A percentile compares a stretch with the other conserved stretches of the same genome.
phyloP scores from a whole-genome alignment of 2,329 filamentous ascomycete genomes.

The Xylariaceae sp. region DNA sequence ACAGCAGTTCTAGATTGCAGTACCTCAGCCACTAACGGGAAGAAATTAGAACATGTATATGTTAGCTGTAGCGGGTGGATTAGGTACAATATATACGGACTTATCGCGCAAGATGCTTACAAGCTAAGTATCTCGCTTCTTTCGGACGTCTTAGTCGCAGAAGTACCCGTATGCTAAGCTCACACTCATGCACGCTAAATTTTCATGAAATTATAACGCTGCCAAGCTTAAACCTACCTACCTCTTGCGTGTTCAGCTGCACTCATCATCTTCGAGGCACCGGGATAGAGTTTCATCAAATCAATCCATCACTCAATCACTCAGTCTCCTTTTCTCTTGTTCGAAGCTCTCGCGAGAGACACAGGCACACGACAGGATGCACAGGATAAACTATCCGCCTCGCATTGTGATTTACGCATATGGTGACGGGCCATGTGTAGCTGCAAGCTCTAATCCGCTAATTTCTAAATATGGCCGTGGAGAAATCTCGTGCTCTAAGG shows the following conservation, averaged over 20 bases:
- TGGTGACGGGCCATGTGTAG: neutral
- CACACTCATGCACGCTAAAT: neutral
- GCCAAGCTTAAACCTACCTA: neutral
- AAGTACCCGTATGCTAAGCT: neutral
- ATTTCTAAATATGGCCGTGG: neutral
- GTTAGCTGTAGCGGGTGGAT: too few relatives aligned
- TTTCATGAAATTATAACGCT: neutral
- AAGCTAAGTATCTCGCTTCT: neutral
- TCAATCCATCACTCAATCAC: neutral
- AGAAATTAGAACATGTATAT: too few relatives aligned
- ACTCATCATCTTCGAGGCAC: neutral
- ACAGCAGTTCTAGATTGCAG: constrained; percentile 7
- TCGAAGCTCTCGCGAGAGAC: neutral
- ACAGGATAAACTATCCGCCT: constrained; percentile 6
- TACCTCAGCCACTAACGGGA: constrained; percentile 7
- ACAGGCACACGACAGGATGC: constrained; percentile 4
- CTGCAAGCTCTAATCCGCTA: neutral
- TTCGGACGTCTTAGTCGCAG: neutral
- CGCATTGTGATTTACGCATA: too few relatives aligned
- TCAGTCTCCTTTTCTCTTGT: neutral
- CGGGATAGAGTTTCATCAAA: neutral
- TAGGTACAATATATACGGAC: too few relatives aligned
- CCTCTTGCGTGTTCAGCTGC: too few relatives aligned
- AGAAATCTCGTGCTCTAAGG: neutral
- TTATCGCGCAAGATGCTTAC: neutral